A percentile compares a stretch with the other conserved stretches of the same genome.
Evolutionary conservation across 2,329 filamentous ascomycete species (phyloP).

Genomic region (Aureobasidium lini): DNA sequence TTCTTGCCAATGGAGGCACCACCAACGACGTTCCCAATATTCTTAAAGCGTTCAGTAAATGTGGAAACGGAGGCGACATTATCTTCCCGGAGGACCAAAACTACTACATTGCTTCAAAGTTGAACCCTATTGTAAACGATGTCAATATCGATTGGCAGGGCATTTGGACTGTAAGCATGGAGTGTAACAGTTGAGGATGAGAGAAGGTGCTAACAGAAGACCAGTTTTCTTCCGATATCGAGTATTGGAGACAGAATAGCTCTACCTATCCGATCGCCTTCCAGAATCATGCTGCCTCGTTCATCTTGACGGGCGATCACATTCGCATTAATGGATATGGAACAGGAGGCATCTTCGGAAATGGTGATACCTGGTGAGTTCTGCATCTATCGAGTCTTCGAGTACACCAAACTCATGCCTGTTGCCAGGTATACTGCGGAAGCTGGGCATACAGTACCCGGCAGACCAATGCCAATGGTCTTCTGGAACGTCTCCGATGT

Average conservation of each 20-base stretch:
- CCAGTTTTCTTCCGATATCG: slow-evolving; percentile 43
- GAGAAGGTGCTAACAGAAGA: not conserved
- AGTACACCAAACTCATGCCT: not conserved
- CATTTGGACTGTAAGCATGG: slow-evolving; percentile 37
- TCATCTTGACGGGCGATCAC: slow-evolving; percentile 43
- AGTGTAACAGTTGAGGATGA: not conserved
- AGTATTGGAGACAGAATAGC: slow-evolving; percentile 46
- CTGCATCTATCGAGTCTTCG: not conserved
- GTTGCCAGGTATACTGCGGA: slow-evolving; percentile 38
- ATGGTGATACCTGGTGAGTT: slow-evolving; percentile 43
- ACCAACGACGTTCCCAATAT: slow-evolving; percentile 36
- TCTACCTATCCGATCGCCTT: slow-evolving; percentile 42
- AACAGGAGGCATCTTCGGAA: slow-evolving; percentile 48
- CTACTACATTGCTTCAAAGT: slow-evolving; percentile 44
- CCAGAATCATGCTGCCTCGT: slow-evolving; percentile 49
- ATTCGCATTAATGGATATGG: slow-evolving; percentile 47
- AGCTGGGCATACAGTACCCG: slow-evolving; percentile 38
- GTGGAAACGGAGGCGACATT: slow-evolving; percentile 37
- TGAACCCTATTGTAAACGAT: slow-evolving; percentile 45
- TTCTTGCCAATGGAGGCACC: slow-evolving; percentile 32
- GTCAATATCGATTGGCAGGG: slow-evolving; percentile 47
- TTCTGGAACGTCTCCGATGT: slow-evolving; percentile 53
- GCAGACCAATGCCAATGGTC: slow-evolving; percentile 51
- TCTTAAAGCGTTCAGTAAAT: slow-evolving; percentile 33
- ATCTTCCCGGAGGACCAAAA: slow-evolving; percentile 44